Percentiles rank a stretch among this genome's conserved stretches.
These are phyloP conservation scores for Lodderomyces elongisporus DNA, from an alignment of 1,139 yeast genomes.

Conservation along the genomic window DNA sequence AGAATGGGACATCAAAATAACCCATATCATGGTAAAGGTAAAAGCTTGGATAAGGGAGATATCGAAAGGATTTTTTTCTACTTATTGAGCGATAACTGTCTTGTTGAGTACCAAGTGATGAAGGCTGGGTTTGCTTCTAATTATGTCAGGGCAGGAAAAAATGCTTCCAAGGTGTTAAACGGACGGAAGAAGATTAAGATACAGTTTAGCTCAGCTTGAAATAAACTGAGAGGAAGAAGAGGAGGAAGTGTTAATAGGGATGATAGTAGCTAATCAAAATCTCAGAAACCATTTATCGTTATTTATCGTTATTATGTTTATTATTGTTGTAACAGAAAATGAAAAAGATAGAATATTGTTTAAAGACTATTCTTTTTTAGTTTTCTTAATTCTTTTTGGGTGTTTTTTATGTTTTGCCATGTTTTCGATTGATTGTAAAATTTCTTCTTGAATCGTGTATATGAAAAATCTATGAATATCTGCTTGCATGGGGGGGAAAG, in stretches of 20 bases:
- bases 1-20: conserved; percentile 57
- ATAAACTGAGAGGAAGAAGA: no score
- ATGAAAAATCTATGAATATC: no score
- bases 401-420: no score
- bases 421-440: no score
- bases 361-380: no score
- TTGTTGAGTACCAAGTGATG: conserved; percentile 69
- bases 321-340: no score
- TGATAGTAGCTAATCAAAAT: not conserved
- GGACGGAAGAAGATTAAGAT: conserved; percentile 42
- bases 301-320: no score
- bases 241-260: not conserved
- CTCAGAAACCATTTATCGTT: no score
- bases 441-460: no score
- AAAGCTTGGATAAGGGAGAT: conserved; percentile 55
- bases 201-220: conserved; percentile 3
- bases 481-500: no score
- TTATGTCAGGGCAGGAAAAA: conserved; percentile 59
- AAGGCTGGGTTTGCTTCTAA: conserved; percentile 76
- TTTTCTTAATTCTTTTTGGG: no score
- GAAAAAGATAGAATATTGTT: no score
- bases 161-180: conserved; percentile 42
- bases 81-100: conserved; percentile 60
- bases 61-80: conserved; percentile 80
- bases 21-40: conserved; percentile 69